Conservation (phyloP, 208 protist genomes). For the Crithidia fasciculata region DNA sequence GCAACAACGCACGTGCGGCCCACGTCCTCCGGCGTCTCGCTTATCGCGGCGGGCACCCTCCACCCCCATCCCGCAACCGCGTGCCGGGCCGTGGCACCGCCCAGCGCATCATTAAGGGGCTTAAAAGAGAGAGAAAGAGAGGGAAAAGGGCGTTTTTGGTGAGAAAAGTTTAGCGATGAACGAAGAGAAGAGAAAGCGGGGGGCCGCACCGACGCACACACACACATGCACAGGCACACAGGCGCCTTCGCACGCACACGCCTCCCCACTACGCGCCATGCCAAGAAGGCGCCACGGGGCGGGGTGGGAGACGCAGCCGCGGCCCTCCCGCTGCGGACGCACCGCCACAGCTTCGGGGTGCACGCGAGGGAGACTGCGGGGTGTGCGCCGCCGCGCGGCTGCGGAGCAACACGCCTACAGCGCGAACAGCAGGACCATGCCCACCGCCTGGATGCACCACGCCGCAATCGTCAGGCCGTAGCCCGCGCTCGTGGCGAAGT, state of each 20-base stretch:
- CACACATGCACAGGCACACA: background rate
- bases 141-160: constrained; percentile 12
- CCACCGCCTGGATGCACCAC: constrained; percentile 50
- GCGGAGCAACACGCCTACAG: constrained; percentile 8
- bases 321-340: background rate
- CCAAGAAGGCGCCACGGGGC: background rate
- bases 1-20: constrained; percentile 14
- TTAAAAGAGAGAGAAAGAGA: constrained; percentile 9
- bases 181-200: background rate
- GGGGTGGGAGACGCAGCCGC: too few species aligned
- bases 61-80: background rate
- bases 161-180: background rate
- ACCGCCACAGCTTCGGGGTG: background rate
- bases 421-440: constrained; percentile 33
- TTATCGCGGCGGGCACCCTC: background rate
- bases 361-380: too few species aligned
- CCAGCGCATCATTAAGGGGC: background rate
- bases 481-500: constrained; percentile 50
- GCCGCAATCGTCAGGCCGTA: constrained; percentile 52
- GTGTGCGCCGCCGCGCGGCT: background rate
- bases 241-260: background rate
- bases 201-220: background rate
- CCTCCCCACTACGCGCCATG: background rate
- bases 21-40: background rate
- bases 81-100: background rate